phyloP scores from a whole-genome alignment of 345 rosid species.

The Syzygium aromaticum region DNA sequence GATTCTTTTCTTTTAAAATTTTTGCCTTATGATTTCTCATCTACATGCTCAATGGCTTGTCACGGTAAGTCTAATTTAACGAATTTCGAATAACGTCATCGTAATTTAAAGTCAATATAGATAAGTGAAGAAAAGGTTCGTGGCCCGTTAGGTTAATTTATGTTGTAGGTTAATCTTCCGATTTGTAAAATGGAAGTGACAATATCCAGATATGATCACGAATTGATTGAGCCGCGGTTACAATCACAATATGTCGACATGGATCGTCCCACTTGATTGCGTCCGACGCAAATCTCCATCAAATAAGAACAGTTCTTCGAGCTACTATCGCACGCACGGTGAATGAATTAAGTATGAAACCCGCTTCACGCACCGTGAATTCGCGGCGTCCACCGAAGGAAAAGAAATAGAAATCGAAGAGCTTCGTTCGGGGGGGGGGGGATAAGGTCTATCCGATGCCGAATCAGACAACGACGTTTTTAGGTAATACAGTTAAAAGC shows the following conservation, averaged over 20 bases:
- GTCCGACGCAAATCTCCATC: not conserved
- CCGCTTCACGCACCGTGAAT: not conserved
- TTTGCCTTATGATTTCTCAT: not conserved
- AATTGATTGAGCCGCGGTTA: not conserved
- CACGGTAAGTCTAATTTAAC: not conserved
- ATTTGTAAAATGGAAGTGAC: not conserved
- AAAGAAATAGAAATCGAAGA: not conserved
- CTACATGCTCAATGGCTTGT: not conserved
- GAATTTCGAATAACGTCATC: not conserved
- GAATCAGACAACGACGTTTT: not conserved
- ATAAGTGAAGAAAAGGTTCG: not conserved
- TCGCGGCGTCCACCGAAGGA: not conserved
- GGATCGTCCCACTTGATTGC: not conserved
- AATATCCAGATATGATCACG: not conserved
- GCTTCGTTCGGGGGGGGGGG: not conserved
- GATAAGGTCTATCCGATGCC: not conserved
- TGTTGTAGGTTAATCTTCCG: not conserved
- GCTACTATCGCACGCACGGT: not conserved
- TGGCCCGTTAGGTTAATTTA: not conserved
- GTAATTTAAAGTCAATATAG: not conserved
- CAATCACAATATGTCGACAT: accelerated
- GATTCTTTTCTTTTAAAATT: not conserved
- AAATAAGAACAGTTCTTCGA: not conserved
- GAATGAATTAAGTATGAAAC: not conserved
- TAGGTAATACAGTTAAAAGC: not conserved